A percentile compares a stretch with the other conserved stretches of the same genome.
phyloP scores from a whole-genome alignment of 805 yeast genomes.

The Lipomyces sp. region DNA sequence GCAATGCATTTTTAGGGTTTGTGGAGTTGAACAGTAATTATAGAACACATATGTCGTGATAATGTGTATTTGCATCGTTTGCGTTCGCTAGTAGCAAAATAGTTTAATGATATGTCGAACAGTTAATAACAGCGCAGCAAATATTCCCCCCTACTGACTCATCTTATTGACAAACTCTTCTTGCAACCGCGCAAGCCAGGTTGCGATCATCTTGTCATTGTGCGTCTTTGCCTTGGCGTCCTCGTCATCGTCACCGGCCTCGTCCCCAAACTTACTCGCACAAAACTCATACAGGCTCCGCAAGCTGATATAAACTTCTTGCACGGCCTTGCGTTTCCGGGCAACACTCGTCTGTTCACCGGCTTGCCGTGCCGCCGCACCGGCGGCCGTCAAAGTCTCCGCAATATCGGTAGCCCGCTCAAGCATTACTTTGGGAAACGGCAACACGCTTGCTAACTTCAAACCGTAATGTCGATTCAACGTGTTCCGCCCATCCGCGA shows the following conservation, averaged over 20 bases:
- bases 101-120: background rate
- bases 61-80: background rate
- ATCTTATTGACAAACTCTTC: conserved; percentile 22
- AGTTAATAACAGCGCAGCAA: background rate
- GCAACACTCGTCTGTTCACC: conserved; percentile 13
- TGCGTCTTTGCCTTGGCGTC: background rate
- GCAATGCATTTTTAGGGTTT: background rate
- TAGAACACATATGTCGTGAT: background rate
- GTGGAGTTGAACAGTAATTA: background rate
- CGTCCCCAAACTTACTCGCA: conserved; percentile 12
- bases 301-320: conserved; percentile 18
- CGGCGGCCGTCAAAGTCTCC: background rate
- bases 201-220: conserved; percentile 12
- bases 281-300: conserved; percentile 18
- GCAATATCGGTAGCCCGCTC: conserved; percentile 20
- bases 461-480: conserved; percentile 23
- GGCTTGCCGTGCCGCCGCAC: background rate
- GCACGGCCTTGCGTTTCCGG: conserved; percentile 22
- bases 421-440: conserved; percentile 22
- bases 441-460: conserved; percentile 20
- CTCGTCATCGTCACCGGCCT: conserved; percentile 5
- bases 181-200: conserved; percentile 23
- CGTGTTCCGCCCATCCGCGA: conserved; percentile 20
- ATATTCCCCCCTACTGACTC: background rate
- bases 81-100: background rate